Conservation (phyloP, 495 filamentous ascomycete species). For the Chlorociboria aeruginascens region DNA sequence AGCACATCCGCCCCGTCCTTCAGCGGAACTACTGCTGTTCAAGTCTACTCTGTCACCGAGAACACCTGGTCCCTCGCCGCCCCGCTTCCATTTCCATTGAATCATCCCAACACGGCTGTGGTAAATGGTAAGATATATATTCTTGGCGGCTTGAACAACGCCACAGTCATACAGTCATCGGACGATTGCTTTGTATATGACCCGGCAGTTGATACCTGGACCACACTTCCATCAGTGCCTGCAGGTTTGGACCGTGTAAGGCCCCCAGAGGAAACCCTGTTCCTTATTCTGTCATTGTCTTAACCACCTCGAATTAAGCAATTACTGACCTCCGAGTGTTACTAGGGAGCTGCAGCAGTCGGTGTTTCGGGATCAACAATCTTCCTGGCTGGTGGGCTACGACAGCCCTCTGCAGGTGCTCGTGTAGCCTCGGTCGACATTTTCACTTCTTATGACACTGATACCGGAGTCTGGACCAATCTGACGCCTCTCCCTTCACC, state of each 20-base stretch:
- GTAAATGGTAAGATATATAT: constrained; percentile 28
- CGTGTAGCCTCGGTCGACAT: constrained; percentile 8
- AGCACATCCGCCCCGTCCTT: too few species aligned
- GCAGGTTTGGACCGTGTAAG: constrained; percentile 10
- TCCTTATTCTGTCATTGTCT: too few species aligned
- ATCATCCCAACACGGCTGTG: constrained; percentile 25
- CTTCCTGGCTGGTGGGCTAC: constrained; percentile 15
- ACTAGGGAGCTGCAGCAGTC: constrained; percentile 11
- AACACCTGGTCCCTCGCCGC: constrained; percentile 22
- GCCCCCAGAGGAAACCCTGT: not conserved
- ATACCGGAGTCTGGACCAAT: constrained; percentile 16
- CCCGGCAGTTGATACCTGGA: constrained; percentile 2
- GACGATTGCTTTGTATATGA: constrained; percentile 18
- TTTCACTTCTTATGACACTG: constrained; percentile 25
- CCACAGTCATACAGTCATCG: constrained; percentile 8
- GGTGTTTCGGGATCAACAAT: constrained; percentile 4
- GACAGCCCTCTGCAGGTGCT: not conserved
- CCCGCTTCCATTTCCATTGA: constrained; percentile 20
- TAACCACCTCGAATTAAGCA: too few species aligned
- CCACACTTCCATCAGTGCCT: not conserved
- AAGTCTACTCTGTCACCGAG: constrained; percentile 18
- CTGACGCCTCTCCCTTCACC: constrained; percentile 20
- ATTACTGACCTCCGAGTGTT: too few species aligned
- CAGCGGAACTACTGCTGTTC: constrained; percentile 14
- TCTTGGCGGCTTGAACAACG: constrained; percentile 22